Percentiles rank a stretch among this genome's conserved stretches.
Conservation (phyloP, 768 basidiomycete genomes). For the Fomitopsis pulvina region DNA sequence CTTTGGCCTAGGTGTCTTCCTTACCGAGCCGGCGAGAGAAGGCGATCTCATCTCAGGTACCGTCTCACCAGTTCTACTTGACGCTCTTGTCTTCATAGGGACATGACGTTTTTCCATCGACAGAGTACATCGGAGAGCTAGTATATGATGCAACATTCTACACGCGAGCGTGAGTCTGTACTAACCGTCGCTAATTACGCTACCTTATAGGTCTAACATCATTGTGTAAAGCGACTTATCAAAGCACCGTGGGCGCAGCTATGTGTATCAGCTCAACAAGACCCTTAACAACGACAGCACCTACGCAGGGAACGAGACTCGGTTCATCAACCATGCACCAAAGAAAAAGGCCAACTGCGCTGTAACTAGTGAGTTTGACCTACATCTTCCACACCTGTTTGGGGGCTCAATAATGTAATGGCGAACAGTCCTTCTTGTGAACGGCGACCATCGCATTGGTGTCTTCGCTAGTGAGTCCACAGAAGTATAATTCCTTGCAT, state of each 20-base stretch:
- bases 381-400: background rate
- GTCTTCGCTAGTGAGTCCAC: conserved; percentile 47
- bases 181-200: no score
- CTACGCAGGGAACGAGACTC: conserved; percentile 52
- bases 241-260: conserved; percentile 46
- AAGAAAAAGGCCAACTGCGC: conserved; percentile 33
- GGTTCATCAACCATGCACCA: conserved; percentile 60
- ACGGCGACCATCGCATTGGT: conserved; percentile 63
- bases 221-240: conserved; percentile 32
- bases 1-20: conserved; percentile 44
- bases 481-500: background rate
- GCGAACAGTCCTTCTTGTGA: conserved; percentile 45
- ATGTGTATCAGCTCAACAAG: conserved; percentile 51
- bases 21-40: conserved; percentile 34
- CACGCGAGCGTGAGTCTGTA: conserved; percentile 42
- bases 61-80: background rate
- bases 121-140: conserved; percentile 67
- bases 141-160: conserved; percentile 41
- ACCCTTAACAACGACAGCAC: conserved; percentile 46
- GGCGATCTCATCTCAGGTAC: conserved; percentile 31
- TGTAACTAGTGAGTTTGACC: conserved; percentile 33
- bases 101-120: background rate
- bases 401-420: background rate
- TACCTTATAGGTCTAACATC: background rate
- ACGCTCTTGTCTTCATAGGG: background rate